A percentile compares a stretch with the other conserved stretches of the same genome.
These are phyloP conservation scores for Penicillium daleae DNA, from an alignment of 495 filamentous ascomycete species.

Conservation along the genomic window DNA sequence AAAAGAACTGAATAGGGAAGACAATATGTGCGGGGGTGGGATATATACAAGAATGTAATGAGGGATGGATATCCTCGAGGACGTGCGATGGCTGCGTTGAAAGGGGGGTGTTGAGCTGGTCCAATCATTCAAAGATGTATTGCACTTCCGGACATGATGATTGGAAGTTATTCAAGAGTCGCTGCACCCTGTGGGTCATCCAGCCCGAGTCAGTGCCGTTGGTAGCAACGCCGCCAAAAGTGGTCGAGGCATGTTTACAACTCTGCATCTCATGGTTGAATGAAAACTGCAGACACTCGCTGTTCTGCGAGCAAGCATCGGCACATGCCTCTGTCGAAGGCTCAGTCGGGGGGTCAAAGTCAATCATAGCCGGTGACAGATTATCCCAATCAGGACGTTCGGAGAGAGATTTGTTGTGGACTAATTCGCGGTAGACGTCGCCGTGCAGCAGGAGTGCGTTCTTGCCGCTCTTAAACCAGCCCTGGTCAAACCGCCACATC, in stretches of 20 bases:
- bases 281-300: slow-evolving; percentile 48
- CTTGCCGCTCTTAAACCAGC: slow-evolving; percentile 46
- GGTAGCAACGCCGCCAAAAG: slow-evolving; percentile 28
- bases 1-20: neutral
- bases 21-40: slow-evolving; percentile 17
- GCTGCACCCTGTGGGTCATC: slow-evolving; percentile 33
- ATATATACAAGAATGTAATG: slow-evolving; percentile 14
- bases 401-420: slow-evolving; percentile 25
- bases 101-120: neutral
- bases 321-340: slow-evolving; percentile 39
- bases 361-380: slow-evolving; percentile 26
- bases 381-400: slow-evolving; percentile 41
- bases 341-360: slow-evolving; percentile 24
- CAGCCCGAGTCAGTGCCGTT: slow-evolving; percentile 37
- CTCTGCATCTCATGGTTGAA: slow-evolving; percentile 33
- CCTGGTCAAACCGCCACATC: slow-evolving; percentile 51
- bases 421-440: slow-evolving; percentile 37
- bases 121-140: slow-evolving; percentile 29
- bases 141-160: slow-evolving; percentile 35
- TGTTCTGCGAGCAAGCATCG: slow-evolving; percentile 39
- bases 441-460: slow-evolving; percentile 36
- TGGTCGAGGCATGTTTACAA: slow-evolving; percentile 39
- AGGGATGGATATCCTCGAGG: neutral
- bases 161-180: slow-evolving; percentile 30
- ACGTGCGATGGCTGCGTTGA: neutral